Evolutionary conservation across 306 rosid species (phyloP), one percentile per base, ranked within the genome.

Genomic region (Canavalia gladiata): DNA sequence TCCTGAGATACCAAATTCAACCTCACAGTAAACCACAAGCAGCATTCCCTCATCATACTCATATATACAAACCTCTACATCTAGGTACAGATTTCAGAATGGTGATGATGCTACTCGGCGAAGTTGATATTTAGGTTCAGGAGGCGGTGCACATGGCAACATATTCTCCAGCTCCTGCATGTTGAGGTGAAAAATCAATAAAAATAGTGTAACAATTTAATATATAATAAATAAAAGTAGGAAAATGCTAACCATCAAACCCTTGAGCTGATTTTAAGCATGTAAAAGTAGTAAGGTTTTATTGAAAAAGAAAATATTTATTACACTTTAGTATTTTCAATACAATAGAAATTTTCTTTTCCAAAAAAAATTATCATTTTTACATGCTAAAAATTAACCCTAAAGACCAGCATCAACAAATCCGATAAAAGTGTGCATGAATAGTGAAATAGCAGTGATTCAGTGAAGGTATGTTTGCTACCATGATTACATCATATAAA

Each of bases 51-150:
- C 33, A 75, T 13, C 33, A 75, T 76, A 68, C 82, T 82, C 75
- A 39, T 72, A 84, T 81, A 77, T 75, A 76, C 88, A 86, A 66
- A 69, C 84, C 60, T 79, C 81, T 79, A 82, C 68, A 81, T 30
- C 29, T 72, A 79, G 74, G 83, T 75, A 86, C 82, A 43, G 58
- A 79, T 13, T 74, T 96, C 86, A 96, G 79, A 96, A 84, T 34
- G 91, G 88, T 6, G 98, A 90, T 4, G 99, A 96, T 34, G 94
- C 60, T 2, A 88, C 87, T 92, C 98, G 90, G 42, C 99, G 97
- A 68, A 96, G 97, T 90, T 94, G 99, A 81, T 90, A 90, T 89
- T 88, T 94, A 0, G 99, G 98, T 83, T 94, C 97, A 0, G 94
- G 90, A 70, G 90, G 88, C 4, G 97, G 98, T 39, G 84, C 86